Evolutionary conservation across 331 rosid genomes (phyloP).

Genomic region (Saraca asoca): DNA sequence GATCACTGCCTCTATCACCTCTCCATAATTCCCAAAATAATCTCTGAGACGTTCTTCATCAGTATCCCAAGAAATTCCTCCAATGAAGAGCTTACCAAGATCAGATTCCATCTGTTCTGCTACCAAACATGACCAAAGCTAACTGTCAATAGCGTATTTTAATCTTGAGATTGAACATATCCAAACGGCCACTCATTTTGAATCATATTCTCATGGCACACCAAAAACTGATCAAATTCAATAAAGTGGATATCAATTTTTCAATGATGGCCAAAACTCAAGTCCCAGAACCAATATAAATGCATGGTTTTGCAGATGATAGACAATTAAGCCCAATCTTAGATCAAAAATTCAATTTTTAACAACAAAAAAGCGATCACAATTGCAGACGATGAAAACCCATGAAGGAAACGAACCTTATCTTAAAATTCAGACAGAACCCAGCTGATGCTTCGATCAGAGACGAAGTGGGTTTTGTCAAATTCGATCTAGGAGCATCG

Average conservation of each 20-base stretch:
- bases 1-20: constrained; percentile 93
- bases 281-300: constrained; percentile 31
- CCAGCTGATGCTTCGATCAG: constrained; percentile 53
- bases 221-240: constrained; percentile 19
- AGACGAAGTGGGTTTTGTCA: constrained; percentile 51
- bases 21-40: constrained; percentile 79
- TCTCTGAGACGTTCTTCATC: constrained; percentile 91
- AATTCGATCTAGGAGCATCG: constrained; percentile 65
- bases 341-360: constrained; percentile 37
- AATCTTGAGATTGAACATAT: constrained; percentile 10
- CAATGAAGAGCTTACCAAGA: constrained; percentile 98
- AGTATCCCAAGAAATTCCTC: constrained; percentile 98
- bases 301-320: constrained; percentile 11
- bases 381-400: constrained; percentile 52
- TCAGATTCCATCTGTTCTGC: constrained; percentile 84
- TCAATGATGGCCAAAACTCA: constrained; percentile 27
- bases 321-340: constrained; percentile 27
- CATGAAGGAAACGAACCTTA: constrained; percentile 44
- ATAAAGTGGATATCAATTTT: constrained; percentile 27
- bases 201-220: constrained; percentile 33
- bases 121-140: constrained; percentile 43
- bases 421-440: constrained; percentile 59
- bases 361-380: constrained; percentile 35
- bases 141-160: constrained; percentile 29
- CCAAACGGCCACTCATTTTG: constrained; percentile 33